phyloP scores from a whole-genome alignment of 2,329 filamentous ascomycete species.

The Pestalotiopsis sp. region DNA sequence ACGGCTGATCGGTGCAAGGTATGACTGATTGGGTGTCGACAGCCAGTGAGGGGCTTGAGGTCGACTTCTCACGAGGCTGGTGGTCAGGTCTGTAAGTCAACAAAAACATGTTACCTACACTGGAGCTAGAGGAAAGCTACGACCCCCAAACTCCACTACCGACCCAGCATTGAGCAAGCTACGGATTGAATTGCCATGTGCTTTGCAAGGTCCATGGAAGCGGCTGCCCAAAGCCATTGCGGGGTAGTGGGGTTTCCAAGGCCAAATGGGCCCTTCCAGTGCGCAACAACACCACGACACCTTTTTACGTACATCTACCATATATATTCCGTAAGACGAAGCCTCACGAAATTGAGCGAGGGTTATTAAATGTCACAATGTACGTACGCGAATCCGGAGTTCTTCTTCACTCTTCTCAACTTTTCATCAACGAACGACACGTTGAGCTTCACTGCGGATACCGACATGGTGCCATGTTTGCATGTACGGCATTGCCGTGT shows the following conservation, averaged over 20 bases:
- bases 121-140: background rate
- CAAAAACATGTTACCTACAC: background rate
- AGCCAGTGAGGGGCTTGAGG: background rate
- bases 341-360: background rate
- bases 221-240: background rate
- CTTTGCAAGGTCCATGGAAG: background rate
- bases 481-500: background rate
- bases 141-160: background rate
- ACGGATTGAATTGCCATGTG: background rate
- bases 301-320: background rate
- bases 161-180: background rate
- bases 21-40: background rate
- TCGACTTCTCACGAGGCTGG: background rate
- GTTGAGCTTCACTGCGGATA: too few species aligned
- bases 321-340: background rate
- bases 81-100: background rate
- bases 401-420: too few species aligned
- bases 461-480: background rate
- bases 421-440: too few species aligned
- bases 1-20: too few species aligned
- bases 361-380: background rate
- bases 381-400: too few species aligned
- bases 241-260: background rate
- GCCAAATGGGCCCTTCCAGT: too few species aligned
- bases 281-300: background rate